phyloP scores from a whole-genome alignment of 805 yeast species.

The Ogataea populi-albae region DNA sequence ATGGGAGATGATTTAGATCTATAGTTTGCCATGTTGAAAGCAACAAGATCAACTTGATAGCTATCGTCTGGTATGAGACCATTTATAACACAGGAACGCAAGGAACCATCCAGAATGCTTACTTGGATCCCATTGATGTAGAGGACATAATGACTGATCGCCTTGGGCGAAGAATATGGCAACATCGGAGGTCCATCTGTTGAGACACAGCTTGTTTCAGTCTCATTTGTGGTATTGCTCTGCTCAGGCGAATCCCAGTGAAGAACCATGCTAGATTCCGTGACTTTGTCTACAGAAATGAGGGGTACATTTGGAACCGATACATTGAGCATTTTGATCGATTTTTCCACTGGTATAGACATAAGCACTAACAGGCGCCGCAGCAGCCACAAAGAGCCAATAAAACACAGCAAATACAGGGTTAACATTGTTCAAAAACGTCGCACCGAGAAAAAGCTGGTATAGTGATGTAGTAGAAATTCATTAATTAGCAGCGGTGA shows the following conservation, averaged over 20 bases:
- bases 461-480: too few relatives aligned
- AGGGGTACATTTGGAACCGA: slow-evolving; percentile 56
- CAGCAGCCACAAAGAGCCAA: slow-evolving; percentile 30
- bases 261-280: slow-evolving; percentile 41
- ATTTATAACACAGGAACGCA: slow-evolving; percentile 35
- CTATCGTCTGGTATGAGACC: slow-evolving; percentile 34
- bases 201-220: slow-evolving; percentile 1
- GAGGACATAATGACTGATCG: slow-evolving; percentile 35
- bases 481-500: too few relatives aligned
- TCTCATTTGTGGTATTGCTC: slow-evolving; percentile 8
- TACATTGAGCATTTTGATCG: slow-evolving; percentile 45
- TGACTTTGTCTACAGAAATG: slow-evolving; percentile 53
- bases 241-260: slow-evolving; percentile 48
- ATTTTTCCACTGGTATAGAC: slow-evolving; percentile 44
- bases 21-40: slow-evolving; percentile 38
- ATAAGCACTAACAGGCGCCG: slow-evolving; percentile 27
- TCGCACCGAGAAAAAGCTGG: too few relatives aligned
- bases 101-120: slow-evolving; percentile 33
- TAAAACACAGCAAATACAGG: slow-evolving; percentile 18
- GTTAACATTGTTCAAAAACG: too few relatives aligned
- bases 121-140: slow-evolving; percentile 41
- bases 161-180: slow-evolving; percentile 19
- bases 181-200: slow-evolving; percentile 27
- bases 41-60: slow-evolving; percentile 43
- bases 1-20: slow-evolving; percentile 41